Evolutionary conservation across 805 yeast genomes (phyloP).

Genomic region (Danielia oregonensis): DNA sequence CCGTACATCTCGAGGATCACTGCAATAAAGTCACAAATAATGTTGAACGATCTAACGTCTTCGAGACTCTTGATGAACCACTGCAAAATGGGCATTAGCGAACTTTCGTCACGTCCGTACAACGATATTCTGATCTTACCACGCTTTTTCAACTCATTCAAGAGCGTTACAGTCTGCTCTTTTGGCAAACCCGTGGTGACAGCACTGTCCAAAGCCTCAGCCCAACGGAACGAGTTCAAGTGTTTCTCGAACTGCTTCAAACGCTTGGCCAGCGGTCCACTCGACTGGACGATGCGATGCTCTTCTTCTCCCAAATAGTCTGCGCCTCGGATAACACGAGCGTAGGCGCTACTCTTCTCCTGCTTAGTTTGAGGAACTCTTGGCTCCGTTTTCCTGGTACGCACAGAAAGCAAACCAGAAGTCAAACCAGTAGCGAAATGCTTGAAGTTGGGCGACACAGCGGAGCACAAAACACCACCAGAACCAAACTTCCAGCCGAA

Average conservation of each 20-base stretch:
- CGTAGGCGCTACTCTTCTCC: conserved; percentile 59
- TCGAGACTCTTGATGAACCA: conserved; percentile 79
- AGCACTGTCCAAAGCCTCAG: conserved; percentile 88
- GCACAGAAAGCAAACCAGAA: conserved; percentile 81
- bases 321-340: conserved; percentile 83
- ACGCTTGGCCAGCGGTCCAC: conserved; percentile 52
- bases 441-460: conserved; percentile 76
- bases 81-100: conserved; percentile 77
- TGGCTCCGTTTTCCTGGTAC: conserved; percentile 77
- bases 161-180: conserved; percentile 76
- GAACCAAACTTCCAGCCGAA: conserved; percentile 95
- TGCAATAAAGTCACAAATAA: conserved; percentile 65
- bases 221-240: conserved; percentile 85
- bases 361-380: conserved; percentile 46
- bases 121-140: conserved; percentile 86
- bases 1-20: conserved; percentile 74
- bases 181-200: conserved; percentile 73
- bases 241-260: conserved; percentile 79
- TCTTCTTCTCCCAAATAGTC: conserved; percentile 91
- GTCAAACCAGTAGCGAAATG: conserved; percentile 92
- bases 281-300: conserved; percentile 62
- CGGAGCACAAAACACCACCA: conserved; percentile 86
- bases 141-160: conserved; percentile 80
- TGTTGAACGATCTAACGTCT: conserved; percentile 67
- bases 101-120: conserved; percentile 77